Base-by-base conservation (phyloP, 1,284 basidiomycete genomes). In the Heliocybe sulcata region DNA sequence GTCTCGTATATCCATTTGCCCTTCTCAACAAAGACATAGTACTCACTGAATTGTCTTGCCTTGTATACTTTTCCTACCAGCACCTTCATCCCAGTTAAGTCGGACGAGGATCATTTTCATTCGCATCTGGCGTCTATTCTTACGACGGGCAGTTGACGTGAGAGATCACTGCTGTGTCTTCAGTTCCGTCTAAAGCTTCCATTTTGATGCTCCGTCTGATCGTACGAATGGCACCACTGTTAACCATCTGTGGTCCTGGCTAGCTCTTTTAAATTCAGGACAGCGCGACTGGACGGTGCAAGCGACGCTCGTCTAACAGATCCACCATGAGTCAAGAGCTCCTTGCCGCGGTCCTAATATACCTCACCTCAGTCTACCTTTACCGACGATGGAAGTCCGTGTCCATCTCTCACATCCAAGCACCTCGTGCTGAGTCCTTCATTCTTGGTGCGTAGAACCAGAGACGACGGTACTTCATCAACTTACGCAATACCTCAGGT, bases 401-500 rank as follows among this genome's bases (percentile, higher is more conserved):
- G 38, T 42, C 38, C 16, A 42, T 42, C n/a, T 16, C 38, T 3
- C n/a, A 42, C 16, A 42, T 42, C 38, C 38, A 42, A 20, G 38
- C 16, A 42, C 38, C 38, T 20, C 38, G n/a, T 8, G 16, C 19
- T 8, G 38, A 42, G 16, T 42, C 38, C 16, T 42, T 42, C 38
- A n/a, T 42, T 42, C 38, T 42, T 16, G 38, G 38, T 42, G 38
- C 6, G 19, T n/a, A 42, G 4, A 4, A 16, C n/a, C 19, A 20
- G 12, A 8, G 16, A 20, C 16, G 8, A 9, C n/a, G 19, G 16
- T 16, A n/a, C 16, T 6, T n/a, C 38, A 31, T 42, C 16, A 16
- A 20, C 38, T 42, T 42, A 42, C 38, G 38, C 16, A 6, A 8
- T 6, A 4, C n/a, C 3, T 4, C 38, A 81, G 80, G 80, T 2